Evolutionary conservation across 2,329 filamentous ascomycete genomes (phyloP), one percentile per base, ranked within the genome.

Genomic region (Aspergillus intermedius): DNA sequence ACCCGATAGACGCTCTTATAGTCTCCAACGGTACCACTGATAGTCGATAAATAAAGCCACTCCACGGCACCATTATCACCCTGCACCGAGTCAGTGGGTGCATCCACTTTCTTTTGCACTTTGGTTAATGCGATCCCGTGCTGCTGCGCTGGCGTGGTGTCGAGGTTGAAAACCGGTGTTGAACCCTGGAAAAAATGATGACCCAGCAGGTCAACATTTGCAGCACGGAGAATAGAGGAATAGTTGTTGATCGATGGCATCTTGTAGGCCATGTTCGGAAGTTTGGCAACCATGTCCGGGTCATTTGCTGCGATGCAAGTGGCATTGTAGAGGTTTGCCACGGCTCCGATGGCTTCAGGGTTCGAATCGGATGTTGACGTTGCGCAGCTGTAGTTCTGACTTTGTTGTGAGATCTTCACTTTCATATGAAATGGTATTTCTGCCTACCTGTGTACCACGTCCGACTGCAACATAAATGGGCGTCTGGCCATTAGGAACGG

Each of bases 371-470:
- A 64, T 58, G 86, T 79, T 53, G 70, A 70, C 47, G 77, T 72
- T 50, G 80, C 75, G 76, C 91, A 96, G 45, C 88, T 94, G 76
- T 96, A 97, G 78, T 96, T 96, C 73, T 96, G 15, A 5, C 6
- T 15, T n/a, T 28, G 8, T 28, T 8, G 84, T 39, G 32, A 17
- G n/a, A 23, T 47, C 41, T 54, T 42, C 46, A 50, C 60, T 55
- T 37, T 6, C 15, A 23, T 9, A 9, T 2, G 5, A 32, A n/a
- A 8, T 9, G n/a, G 13, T 7, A 25, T 37, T 43, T 39, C 17
- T 32, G 23, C 65, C 54, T 66, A 75, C 73, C 65, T 75, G 73
- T 6, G 87, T 93, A 51, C 91, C 91, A 41, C 88, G 84, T 60
- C 91, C 91, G 53, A 96, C 76, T 63, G 86, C 88, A 47, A 96